Conservation (phyloP, 1,284 basidiomycete genomes). For the Melampsora medusae region DNA sequence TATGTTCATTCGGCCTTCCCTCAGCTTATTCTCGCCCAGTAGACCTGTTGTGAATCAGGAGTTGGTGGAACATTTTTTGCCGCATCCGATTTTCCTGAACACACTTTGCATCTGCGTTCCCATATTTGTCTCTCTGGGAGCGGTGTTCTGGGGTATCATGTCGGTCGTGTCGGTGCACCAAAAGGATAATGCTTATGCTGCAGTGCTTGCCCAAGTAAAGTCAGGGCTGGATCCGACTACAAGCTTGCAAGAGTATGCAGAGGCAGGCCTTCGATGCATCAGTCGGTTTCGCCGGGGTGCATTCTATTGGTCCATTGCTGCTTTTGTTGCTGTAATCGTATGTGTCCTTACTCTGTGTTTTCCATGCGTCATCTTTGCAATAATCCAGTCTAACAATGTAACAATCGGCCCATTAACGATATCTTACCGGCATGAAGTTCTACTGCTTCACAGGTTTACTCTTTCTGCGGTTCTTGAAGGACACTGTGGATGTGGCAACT, state of each 20-base stretch:
- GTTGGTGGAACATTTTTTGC: not conserved
- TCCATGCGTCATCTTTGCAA: not conserved
- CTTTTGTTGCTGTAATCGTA: not conserved
- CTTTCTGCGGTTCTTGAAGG: not conserved
- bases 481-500: not conserved
- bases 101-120: not conserved
- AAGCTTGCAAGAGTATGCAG: not conserved
- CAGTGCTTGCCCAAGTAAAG: not conserved
- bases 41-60: not conserved
- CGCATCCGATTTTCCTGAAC: not conserved
- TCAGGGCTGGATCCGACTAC: not conserved
- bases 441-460: not conserved
- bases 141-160: not conserved
- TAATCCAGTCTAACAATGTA: not conserved
- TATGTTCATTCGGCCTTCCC: not conserved
- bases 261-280: not conserved
- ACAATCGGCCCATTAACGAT: not conserved
- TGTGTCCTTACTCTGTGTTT: not conserved
- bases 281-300: not conserved
- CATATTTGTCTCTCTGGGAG: not conserved
- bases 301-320: not conserved
- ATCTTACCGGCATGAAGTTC: not conserved
- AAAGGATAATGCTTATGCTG: not conserved
- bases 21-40: not conserved
- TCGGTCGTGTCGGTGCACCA: not conserved